phyloP scores from a whole-genome alignment of 2,329 filamentous ascomycete genomes.

The Cladorrhinum sp. region DNA sequence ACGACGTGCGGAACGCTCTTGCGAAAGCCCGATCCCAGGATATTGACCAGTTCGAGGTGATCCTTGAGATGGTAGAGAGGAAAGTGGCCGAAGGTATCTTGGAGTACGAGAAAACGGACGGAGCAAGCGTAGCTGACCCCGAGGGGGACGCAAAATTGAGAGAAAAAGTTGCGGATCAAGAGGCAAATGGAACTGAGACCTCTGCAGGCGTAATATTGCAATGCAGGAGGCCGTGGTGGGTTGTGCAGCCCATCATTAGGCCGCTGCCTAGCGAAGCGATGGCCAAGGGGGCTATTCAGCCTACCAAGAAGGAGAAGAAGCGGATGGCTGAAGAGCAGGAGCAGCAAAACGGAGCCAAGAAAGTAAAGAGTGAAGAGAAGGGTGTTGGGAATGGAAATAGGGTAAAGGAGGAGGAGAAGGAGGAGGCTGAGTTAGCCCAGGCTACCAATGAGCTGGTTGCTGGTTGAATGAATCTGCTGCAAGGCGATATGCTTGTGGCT shows the following conservation, averaged over 20 bases:
- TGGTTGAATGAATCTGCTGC: constrained; percentile 13
- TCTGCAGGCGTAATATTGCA: constrained; percentile 65
- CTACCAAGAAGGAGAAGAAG: constrained; percentile 53
- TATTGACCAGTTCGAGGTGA: constrained; percentile 71
- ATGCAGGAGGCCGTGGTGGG: constrained; percentile 84
- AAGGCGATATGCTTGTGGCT: background rate
- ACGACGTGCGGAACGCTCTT: constrained; percentile 80
- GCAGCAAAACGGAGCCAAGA: constrained; percentile 1
- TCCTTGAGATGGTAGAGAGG: constrained; percentile 71
- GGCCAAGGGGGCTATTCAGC: constrained; percentile 71
- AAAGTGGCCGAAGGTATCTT: constrained; percentile 70
- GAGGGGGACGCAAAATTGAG: constrained; percentile 26
- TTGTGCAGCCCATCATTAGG: constrained; percentile 82
- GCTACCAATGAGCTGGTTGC: constrained; percentile 19
- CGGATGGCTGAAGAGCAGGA: constrained; percentile 21
- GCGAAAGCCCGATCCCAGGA: constrained; percentile 68
- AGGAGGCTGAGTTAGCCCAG: constrained; percentile 16
- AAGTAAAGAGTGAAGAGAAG: constrained; percentile 12
- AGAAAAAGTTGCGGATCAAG: constrained; percentile 30
- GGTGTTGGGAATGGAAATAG: constrained; percentile 7
- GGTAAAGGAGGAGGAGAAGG: constrained; percentile 12
- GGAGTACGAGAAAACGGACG: constrained; percentile 58
- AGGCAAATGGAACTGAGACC: constrained; percentile 50
- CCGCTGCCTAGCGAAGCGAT: constrained; percentile 85
- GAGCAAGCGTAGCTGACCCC: constrained; percentile 47